These are phyloP conservation scores for Puya raimondii DNA, from an alignment of 176 grass and related monocot species.

Conservation along the genomic window DNA sequence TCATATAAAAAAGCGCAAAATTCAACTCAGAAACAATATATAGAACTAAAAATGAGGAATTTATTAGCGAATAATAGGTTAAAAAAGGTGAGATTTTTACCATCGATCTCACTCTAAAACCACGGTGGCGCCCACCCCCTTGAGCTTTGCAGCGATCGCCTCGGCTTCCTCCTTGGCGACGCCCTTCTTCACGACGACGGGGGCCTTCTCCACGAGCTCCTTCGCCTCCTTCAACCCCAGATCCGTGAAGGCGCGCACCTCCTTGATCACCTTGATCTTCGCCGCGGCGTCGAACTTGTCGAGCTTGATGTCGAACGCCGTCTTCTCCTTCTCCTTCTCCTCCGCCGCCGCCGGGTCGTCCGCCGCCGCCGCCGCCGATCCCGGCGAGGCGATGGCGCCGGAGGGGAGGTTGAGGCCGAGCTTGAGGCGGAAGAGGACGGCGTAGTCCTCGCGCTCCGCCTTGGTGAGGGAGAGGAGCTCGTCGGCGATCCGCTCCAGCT, in stretches of 20 bases:
- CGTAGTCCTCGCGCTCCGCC: slow-evolving; percentile 51
- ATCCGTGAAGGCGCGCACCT: slow-evolving; percentile 85
- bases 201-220: slow-evolving; percentile 90
- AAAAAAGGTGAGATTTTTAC: slow-evolving; percentile 22
- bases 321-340: slow-evolving; percentile 34
- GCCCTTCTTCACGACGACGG: slow-evolving; percentile 71
- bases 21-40: too few relatives aligned
- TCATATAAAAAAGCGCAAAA: too few relatives aligned
- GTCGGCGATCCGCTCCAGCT: slow-evolving; percentile 52
- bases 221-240: slow-evolving; percentile 91
- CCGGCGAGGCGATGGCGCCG: slow-evolving; percentile 8
- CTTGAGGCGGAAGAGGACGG: slow-evolving; percentile 53
- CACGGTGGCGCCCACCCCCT: slow-evolving; percentile 67
- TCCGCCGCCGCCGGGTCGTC: slow-evolving; percentile 7
- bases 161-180: slow-evolving; percentile 92
- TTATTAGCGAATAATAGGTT: neutral
- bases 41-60: neutral
- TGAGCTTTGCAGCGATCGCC: slow-evolving; percentile 78
- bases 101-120: slow-evolving; percentile 50
- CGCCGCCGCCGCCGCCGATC: slow-evolving; percentile 11
- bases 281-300: slow-evolving; percentile 91
- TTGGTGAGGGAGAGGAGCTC: slow-evolving; percentile 43
- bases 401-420: slow-evolving; percentile 54
- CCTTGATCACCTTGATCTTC: slow-evolving; percentile 99
- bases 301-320: slow-evolving; percentile 74